A percentile compares a stretch with the other conserved stretches of the same genome.
Evolutionary conservation across 1,284 basidiomycete genomes (phyloP).

Genomic region (Lentinus polychrous): DNA sequence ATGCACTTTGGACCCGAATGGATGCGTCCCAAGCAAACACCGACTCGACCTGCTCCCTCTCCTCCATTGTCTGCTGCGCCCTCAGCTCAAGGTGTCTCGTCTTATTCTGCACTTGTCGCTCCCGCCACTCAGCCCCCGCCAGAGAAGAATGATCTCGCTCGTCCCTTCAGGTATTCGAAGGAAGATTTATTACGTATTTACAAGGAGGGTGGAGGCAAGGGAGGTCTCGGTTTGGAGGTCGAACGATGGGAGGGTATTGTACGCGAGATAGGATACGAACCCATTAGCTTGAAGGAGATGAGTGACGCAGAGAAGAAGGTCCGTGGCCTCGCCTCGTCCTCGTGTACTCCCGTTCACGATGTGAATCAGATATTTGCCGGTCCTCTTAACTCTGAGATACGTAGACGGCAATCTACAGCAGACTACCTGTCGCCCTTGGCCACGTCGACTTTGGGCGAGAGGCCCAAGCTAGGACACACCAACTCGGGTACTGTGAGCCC

Average conservation of each 20-base stretch:
- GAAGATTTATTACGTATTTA: slow-evolving; percentile 83
- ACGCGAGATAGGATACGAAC: slow-evolving; percentile 65
- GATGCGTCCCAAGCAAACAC: slow-evolving; percentile 74
- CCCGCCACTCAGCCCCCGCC: slow-evolving; percentile 42
- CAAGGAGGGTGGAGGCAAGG: slow-evolving; percentile 69
- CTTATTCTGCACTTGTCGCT: slow-evolving; percentile 75
- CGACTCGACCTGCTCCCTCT: slow-evolving; percentile 49
- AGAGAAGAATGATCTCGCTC: slow-evolving; percentile 53
- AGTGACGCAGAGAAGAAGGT: slow-evolving; percentile 87
- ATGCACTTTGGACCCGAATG: slow-evolving; percentile 87
- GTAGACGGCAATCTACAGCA: slow-evolving; percentile 64
- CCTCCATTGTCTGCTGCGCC: slow-evolving; percentile 41
- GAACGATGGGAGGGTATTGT: slow-evolving; percentile 84
- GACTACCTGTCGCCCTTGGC: slow-evolving; percentile 57
- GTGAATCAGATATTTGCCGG: slow-evolving; percentile 57
- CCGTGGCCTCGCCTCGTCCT: slow-evolving; percentile 19
- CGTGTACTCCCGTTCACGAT: slow-evolving; percentile 12
- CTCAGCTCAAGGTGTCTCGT: slow-evolving; percentile 49
- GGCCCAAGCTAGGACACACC: slow-evolving; percentile 48
- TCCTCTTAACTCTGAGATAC: slow-evolving; percentile 72
- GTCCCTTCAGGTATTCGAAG: slow-evolving; percentile 82
- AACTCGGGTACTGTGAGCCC: slow-evolving; percentile 43
- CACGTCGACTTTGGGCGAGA: slow-evolving; percentile 43
- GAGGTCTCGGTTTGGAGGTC: slow-evolving; percentile 75
- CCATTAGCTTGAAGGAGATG: slow-evolving; percentile 74